phyloP scores from a whole-genome alignment of 192 early-diverging fungal species.

The Rhizophagus prolifer region DNA sequence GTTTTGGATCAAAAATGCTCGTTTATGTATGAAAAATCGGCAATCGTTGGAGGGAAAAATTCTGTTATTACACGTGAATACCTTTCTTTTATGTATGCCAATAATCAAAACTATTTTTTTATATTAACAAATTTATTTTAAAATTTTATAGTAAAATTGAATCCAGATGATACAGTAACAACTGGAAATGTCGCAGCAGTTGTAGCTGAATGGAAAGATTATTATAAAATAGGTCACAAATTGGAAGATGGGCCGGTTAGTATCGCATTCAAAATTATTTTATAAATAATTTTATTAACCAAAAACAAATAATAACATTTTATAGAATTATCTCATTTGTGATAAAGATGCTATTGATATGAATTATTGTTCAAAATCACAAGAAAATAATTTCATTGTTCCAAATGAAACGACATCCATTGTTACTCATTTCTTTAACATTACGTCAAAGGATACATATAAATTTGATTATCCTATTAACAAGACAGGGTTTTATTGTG shows the following conservation, averaged over 20 bases:
- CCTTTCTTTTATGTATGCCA: neutral
- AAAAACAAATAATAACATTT: neutral
- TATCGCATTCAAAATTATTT: neutral
- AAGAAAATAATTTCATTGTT: conserved; percentile 58
- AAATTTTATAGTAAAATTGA: conserved; percentile 31
- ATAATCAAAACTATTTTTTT: neutral
- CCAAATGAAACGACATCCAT: conserved; percentile 33
- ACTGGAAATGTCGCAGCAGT: conserved; percentile 31
- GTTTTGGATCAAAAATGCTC: neutral
- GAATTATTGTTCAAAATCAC: conserved; percentile 49
- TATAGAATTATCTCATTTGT: conserved; percentile 51
- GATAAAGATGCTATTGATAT: conserved; percentile 52
- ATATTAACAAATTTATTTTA: neutral
- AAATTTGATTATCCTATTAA: conserved; percentile 63
- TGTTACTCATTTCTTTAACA: conserved; percentile 29
- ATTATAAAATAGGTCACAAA: conserved; percentile 33
- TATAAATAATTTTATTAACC: neutral
- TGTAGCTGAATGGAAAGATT: conserved; percentile 43
- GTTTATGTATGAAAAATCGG: conserved; percentile 31
- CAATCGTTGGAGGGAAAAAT: conserved; percentile 40
- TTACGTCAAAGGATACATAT: conserved; percentile 42
- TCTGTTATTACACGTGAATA: conserved; percentile 42
- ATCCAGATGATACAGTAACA: neutral
- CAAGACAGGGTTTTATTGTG: conserved; percentile 87
- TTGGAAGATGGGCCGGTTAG: neutral